phyloP scores from a whole-genome alignment of 192 early-diverging fungal genomes.

The Gonapodya sp. region DNA sequence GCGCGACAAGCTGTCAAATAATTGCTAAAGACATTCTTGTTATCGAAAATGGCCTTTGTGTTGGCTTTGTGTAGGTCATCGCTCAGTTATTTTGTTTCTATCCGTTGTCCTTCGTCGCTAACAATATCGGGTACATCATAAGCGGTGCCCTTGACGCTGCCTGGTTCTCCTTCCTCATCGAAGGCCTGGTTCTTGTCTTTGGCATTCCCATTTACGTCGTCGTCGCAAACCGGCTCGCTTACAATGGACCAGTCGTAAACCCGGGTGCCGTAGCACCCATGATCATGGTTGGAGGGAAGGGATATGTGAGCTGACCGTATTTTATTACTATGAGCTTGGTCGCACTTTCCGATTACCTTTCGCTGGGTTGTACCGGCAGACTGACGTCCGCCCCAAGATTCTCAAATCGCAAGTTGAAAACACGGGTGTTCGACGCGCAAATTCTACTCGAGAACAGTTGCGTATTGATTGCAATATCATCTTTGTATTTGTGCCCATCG shows the following conservation, averaged over 20 bases:
- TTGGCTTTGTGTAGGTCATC: not conserved
- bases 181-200: not conserved
- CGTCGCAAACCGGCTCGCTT: not conserved
- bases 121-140: not conserved
- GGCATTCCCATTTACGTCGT: not conserved
- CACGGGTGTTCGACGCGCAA: not conserved
- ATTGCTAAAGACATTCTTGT: not conserved
- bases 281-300: not conserved
- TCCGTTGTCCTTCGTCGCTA: not conserved
- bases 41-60: not conserved
- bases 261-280: not conserved
- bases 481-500: too few relatives aligned
- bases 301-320: not conserved
- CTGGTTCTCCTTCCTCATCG: not conserved
- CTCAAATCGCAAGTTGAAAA: not conserved
- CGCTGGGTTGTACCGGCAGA: too few relatives aligned
- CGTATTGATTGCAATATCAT: not conserved
- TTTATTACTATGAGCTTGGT: too few relatives aligned
- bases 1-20: not conserved
- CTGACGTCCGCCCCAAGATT: not conserved
- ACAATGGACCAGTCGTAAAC: not conserved
- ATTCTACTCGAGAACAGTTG: not conserved
- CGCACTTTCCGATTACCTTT: too few relatives aligned
- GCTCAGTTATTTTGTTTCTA: not conserved
- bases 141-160: not conserved